Conservation (phyloP, 805 yeast species). For the Scheffersomyces stipitis region DNA sequence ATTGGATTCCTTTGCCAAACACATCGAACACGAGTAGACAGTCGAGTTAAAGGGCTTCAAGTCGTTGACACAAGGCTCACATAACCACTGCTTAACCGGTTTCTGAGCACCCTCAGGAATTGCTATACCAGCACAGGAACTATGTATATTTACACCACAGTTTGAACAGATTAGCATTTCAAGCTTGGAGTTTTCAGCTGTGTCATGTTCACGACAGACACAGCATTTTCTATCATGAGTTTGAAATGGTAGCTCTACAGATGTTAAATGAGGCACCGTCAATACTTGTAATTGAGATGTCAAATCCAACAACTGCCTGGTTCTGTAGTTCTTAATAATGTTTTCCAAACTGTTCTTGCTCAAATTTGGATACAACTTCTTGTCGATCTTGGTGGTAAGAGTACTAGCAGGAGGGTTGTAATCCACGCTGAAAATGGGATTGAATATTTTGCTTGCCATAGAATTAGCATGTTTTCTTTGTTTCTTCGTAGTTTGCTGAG, state of each 20-base stretch:
- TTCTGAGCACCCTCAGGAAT: constrained; percentile 15
- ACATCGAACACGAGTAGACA: constrained; percentile 63
- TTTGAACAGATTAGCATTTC: constrained; percentile 54
- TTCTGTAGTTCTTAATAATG: constrained; percentile 16
- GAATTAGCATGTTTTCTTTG: constrained; percentile 9
- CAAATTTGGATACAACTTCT: constrained; percentile 15
- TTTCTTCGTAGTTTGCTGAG: constrained; percentile 3
- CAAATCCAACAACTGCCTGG: constrained; percentile 28
- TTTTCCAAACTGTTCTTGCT: constrained; percentile 12
- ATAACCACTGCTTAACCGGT: constrained; percentile 60
- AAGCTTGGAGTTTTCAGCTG: constrained; percentile 17
- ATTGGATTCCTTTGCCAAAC: constrained; percentile 54
- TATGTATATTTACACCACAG: constrained; percentile 73
- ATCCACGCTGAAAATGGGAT: constrained; percentile 22
- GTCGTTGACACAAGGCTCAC: constrained; percentile 78
- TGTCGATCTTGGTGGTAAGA: constrained; percentile 15
- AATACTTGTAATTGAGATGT: constrained; percentile 16
- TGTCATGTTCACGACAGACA: constrained; percentile 50
- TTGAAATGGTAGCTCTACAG: constrained; percentile 17
- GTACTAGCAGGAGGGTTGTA: constrained; percentile 15
- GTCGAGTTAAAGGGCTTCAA: constrained; percentile 58
- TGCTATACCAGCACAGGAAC: constrained; percentile 60
- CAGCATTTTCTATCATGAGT: constrained; percentile 47
- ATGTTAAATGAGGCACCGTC: constrained; percentile 14
- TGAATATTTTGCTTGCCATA: constrained; percentile 9